Base-by-base conservation (phyloP, 148 eudicot species). In the Heliosperma pusillum region DNA sequence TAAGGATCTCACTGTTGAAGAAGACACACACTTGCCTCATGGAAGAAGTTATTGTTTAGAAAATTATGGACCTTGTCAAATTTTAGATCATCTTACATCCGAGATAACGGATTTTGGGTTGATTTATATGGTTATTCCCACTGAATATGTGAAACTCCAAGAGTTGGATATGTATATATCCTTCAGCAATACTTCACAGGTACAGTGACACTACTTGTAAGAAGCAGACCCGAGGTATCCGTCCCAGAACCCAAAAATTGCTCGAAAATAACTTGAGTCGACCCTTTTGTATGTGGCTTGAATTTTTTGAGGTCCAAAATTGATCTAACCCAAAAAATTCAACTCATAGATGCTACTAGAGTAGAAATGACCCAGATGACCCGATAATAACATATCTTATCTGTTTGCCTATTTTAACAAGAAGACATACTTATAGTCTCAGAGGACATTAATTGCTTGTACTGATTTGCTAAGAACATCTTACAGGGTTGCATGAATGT, bases 171-270 rank as follows among this genome's bases (percentile, higher is more conserved):
- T 94, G 17, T 73, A 67, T 29, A 68, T 91, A 29, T 36, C 87
- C 24, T 88, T 88, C 7, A 88, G 85, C 62, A 91, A 90, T 83
- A 74, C 92, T 73, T 77, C 97, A 16, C 79, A 76, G 86, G 97
- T 89, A 52, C 15, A 0, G 40, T 29, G 42, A 27, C 42, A 16
- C n/a, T 24, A 21, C 13, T 21, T 59, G 30, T 29, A 29, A n/a
- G n/a, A n/a, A n/a, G n/a, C n/a, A n/a, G n/a, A n/a, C n/a, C n/a
- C n/a, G n/a, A n/a, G n/a, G n/a, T n/a, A n/a, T n/a, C n/a, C n/a
- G n/a, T n/a, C n/a, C n/a, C n/a, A n/a, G n/a, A n/a, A n/a, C n/a
- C n/a, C n/a, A n/a, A n/a, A n/a, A n/a, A n/a, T n/a, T n/a, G n/a
- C n/a, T n/a, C n/a, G n/a, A n/a, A n/a, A n/a, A n/a, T n/a, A n/a